Evolutionary conservation across 2,329 filamentous ascomycete species (phyloP).

Genomic region (Chalara sp.): DNA sequence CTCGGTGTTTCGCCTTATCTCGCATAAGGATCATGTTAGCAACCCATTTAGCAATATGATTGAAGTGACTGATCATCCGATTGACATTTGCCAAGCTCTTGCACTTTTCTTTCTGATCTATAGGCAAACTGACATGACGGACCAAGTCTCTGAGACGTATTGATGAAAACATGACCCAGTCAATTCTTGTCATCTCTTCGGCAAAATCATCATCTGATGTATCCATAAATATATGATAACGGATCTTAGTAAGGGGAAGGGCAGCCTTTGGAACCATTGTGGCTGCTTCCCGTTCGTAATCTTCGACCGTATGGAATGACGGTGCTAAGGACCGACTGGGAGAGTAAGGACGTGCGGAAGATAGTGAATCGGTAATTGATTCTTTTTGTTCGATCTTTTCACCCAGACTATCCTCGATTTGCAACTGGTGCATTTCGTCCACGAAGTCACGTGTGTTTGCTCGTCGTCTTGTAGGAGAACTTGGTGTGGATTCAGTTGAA

Average conservation of each 20-base stretch:
- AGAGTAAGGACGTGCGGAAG: constrained; percentile 17
- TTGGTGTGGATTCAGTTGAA: constrained; percentile 9
- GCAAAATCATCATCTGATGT: constrained; percentile 79
- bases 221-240: constrained; percentile 88
- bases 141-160: constrained; percentile 91
- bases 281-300: constrained; percentile 73
- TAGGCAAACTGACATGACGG: constrained; percentile 75
- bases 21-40: constrained; percentile 79
- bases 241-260: constrained; percentile 70
- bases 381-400: constrained; percentile 19
- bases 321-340: constrained; percentile 17
- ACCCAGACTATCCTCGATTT: constrained; percentile 14
- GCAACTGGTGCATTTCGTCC: constrained; percentile 12
- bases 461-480: constrained; percentile 15
- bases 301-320: constrained; percentile 60
- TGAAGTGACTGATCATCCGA: constrained; percentile 90
- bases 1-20: constrained; percentile 93
- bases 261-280: constrained; percentile 63
- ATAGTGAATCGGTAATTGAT: constrained; percentile 17
- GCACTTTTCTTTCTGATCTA: constrained; percentile 65
- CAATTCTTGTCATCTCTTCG: constrained; percentile 86
- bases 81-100: constrained; percentile 80
- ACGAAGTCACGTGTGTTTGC: constrained; percentile 12
- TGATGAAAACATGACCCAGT: constrained; percentile 97
- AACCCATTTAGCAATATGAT: constrained; percentile 77